Evolutionary conservation across 169 alveolate genomes (phyloP), one percentile per base, ranked within the genome.

Genomic region (Eimeria maxima): DNA sequence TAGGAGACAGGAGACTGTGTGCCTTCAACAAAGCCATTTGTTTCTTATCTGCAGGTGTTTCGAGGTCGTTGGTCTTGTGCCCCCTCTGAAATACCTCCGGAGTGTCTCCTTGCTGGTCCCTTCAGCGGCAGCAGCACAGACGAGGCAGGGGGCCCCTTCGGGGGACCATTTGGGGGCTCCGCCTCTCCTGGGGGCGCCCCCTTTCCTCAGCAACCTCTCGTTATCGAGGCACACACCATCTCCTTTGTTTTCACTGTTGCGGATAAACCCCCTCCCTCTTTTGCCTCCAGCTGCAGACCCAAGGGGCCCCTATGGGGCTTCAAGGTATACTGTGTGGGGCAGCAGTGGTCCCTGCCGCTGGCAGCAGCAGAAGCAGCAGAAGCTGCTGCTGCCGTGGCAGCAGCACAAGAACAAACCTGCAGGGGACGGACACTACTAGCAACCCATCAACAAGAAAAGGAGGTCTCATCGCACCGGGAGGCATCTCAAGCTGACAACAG

Each of bases 291-390:
- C 27, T 24, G 27, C 81, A 87, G 81, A 45, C 63, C 78, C 3
- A 87, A 44, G 81, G 83, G 93, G 14, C 65, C 93, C 16, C 24
- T 57, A 38, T 87, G 93, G 93, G 93, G 93, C 4, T 87, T 87
- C 24, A 87, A 63, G 63, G 81, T 87, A 3, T 87, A 87, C 47
- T 87, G 93, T 47, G 20, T 87, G 27, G 93, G 93, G 33, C 93
- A 87, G 93, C 93, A 63, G 65, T 87, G 93, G 93, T 63, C 29
- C 5, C 50, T 87, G 45, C 93, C 93, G 33, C 74, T 63, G 29
- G 83, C 83, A 33, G 93, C 81, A 57, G 93, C 93, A 33, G 93
- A 44, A 18, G 92, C 74, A n/a, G 92, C 76, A 84, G 92, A 24
- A 33, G 93, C 93, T 38, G 93, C 93, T 14, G 76, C 76, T 55